Evolutionary conservation across 805 yeast species (phyloP).

Genomic region (Candida nonsorbophila): DNA sequence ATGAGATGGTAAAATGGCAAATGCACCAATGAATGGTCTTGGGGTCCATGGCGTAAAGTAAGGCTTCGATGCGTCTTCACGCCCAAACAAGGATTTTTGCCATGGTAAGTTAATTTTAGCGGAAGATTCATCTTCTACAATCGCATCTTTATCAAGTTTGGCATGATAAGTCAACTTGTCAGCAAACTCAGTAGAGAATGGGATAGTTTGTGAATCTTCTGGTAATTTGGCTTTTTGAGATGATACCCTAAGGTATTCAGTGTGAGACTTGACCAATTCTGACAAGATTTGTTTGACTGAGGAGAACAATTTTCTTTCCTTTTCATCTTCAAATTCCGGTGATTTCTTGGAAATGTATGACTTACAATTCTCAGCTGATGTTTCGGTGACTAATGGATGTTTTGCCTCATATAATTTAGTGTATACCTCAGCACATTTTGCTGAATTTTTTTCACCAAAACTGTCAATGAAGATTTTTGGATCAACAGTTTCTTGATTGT

Average conservation of each 20-base stretch:
- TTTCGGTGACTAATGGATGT: slow-evolving; percentile 17
- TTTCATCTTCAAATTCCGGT: slow-evolving; percentile 23
- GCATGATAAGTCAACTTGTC: slow-evolving; percentile 24
- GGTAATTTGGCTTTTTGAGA: slow-evolving; percentile 23
- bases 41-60: slow-evolving; percentile 98
- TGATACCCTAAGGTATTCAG: slow-evolving; percentile 25
- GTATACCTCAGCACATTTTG: slow-evolving; percentile 30
- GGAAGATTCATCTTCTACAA: slow-evolving; percentile 45
- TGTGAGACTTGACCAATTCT: slow-evolving; percentile 29
- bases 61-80: slow-evolving; percentile 68
- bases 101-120: slow-evolving; percentile 64
- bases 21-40: slow-evolving; percentile 87
- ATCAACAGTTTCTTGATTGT: slow-evolving; percentile 19
- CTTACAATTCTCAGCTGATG: slow-evolving; percentile 15
- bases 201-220: slow-evolving; percentile 18
- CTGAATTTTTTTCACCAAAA: slow-evolving; percentile 27
- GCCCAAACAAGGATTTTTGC: slow-evolving; percentile 76
- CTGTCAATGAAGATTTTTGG: slow-evolving; percentile 22
- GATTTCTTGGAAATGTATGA: slow-evolving; percentile 27
- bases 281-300: slow-evolving; percentile 28
- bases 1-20: slow-evolving; percentile 89
- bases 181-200: slow-evolving; percentile 23
- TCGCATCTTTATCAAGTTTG: slow-evolving; percentile 38
- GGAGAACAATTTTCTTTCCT: slow-evolving; percentile 27
- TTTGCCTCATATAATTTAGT: slow-evolving; percentile 20